Evolutionary conservation across 768 basidiomycete species (phyloP), one percentile per base, ranked within the genome.

Genomic region (Krasilnikovozyma curviuscula): DNA sequence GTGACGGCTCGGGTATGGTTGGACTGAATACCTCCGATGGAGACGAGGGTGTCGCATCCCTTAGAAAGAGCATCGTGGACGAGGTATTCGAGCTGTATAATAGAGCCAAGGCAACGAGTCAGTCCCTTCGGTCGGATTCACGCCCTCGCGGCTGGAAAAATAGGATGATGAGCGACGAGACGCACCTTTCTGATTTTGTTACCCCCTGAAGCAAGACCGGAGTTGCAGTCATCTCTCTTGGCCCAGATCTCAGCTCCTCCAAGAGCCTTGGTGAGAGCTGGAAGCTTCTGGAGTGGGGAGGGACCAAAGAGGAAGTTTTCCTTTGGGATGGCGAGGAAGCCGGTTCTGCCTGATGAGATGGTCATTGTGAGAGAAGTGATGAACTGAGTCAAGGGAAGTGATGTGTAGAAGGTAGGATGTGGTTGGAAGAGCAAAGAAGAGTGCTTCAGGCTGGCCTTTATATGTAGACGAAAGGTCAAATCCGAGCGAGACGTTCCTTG

Each of bases 1-100:
- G 57, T 58, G 13, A 58, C 57, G 3, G 57, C 57, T 28, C 57
- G 40, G 21, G 57, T 58, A 40, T 58, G 57, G 38, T 58, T 58
- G 16, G 53, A 55, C 34, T 58, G 55, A 18, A 58, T 56, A 0
- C 57, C 57, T 8, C 57, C 57, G 27, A 58, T 56, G 3, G 54
- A 55, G 7, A 58, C 57, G 10, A 58, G 53, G 0, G 57, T 58
- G 30, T 58, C 54, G 30, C 55, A 56, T 7, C 57, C 57, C 25
- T 55, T 55, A 4, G 50, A 29, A 19, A 54, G 45, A n/a, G 57
- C 57, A 19, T 58, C 57, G 30, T 55, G 55, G 3, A 55, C 57
- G 21, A 58, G 52, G 47, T 55, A 58, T 37, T 58, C 57, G 35
- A 58, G 57, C 55, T 58, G 40, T 23, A 12, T n/a, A 13, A 19